phyloP scores from a whole-genome alignment of 805 yeast species.

The Diddensiella caesifluorescens region DNA sequence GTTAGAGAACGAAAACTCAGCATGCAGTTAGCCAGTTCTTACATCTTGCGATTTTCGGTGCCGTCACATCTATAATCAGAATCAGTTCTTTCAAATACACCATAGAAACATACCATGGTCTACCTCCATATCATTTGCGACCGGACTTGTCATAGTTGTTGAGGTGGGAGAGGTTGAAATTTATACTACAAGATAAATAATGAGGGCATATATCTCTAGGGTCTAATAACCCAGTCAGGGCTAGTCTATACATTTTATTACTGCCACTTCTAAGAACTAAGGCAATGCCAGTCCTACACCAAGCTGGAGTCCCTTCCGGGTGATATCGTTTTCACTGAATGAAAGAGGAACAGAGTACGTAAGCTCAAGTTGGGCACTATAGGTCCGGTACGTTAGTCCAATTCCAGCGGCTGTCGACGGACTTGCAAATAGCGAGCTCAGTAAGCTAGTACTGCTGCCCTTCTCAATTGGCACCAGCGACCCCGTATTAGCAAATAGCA shows the following conservation, averaged over 20 bases:
- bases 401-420: slow-evolving; percentile 41
- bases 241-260: no score
- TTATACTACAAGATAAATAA: no score
- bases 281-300: slow-evolving; percentile 47
- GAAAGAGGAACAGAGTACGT: slow-evolving; percentile 56
- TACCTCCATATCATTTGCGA: no score
- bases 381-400: slow-evolving; percentile 54
- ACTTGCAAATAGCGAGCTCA: not conserved
- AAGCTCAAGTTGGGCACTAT: slow-evolving; percentile 57
- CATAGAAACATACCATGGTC: no score
- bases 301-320: slow-evolving; percentile 54
- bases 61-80: not conserved
- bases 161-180: no score
- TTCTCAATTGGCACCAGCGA: slow-evolving; percentile 35
- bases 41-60: not conserved
- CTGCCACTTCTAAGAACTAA: no score
- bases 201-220: no score
- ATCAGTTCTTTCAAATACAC: not conserved
- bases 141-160: no score
- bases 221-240: no score
- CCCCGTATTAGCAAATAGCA: slow-evolving; percentile 61
- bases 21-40: not conserved
- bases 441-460: not conserved
- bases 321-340: slow-evolving; percentile 40
- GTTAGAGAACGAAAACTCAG: no score